Evolutionary conservation across 2,329 filamentous ascomycete species (phyloP).

Genomic region (Monilinia fructicola): DNA sequence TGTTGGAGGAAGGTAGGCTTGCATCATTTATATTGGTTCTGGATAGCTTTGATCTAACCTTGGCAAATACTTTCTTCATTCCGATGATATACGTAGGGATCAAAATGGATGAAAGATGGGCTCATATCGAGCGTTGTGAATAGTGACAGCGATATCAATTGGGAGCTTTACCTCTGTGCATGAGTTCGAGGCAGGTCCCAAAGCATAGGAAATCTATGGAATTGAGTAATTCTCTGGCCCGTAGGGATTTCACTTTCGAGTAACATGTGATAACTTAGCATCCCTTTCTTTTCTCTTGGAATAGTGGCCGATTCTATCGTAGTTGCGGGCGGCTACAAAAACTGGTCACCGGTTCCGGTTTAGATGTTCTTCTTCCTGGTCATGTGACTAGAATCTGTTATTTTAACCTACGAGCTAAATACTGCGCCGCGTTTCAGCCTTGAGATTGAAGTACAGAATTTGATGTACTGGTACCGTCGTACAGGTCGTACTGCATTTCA

Average conservation of each 20-base stretch:
- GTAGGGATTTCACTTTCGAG: not conserved
- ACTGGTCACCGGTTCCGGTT: not conserved
- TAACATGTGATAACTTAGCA: not conserved
- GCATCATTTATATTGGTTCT: not conserved
- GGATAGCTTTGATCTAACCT: not conserved
- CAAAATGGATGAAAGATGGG: not conserved
- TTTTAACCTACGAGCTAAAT: not conserved
- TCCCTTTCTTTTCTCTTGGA: not conserved
- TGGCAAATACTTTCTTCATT: conserved; percentile 8
- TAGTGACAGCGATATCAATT: not conserved
- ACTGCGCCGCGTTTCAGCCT: not conserved
- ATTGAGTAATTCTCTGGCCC: not conserved
- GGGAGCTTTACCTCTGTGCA: not conserved
- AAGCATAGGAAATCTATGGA: not conserved
- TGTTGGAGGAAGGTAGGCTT: too few relatives aligned
- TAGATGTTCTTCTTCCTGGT: not conserved
- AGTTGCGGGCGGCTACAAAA: not conserved
- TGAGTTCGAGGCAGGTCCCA: not conserved
- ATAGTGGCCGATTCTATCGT: not conserved
- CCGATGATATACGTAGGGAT: not conserved
- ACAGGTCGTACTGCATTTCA: not conserved
- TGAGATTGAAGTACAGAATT: not conserved
- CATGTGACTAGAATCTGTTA: not conserved
- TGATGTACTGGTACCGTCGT: not conserved
- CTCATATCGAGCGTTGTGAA: not conserved